These are phyloP conservation scores for Hypoxylon perforatum DNA, from an alignment of 495 filamentous ascomycete genomes.

Conservation along the genomic window DNA sequence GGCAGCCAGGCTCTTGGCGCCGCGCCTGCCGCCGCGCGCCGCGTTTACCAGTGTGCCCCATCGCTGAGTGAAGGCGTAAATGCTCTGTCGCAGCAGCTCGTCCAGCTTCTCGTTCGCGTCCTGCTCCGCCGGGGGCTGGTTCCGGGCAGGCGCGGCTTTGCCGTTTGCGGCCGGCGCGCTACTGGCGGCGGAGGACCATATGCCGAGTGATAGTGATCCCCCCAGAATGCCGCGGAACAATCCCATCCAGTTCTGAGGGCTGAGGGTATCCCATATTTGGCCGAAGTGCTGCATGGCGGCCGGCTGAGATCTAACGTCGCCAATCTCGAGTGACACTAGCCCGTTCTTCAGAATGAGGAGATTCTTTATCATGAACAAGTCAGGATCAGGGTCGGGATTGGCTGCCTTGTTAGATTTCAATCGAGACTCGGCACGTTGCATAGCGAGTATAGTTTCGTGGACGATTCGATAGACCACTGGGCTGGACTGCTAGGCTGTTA, in stretches of 20 bases:
- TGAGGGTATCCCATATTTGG: conserved; percentile 79
- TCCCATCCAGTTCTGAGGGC: conserved; percentile 56
- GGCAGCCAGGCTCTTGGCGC: conserved; percentile 50
- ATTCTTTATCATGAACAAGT: conserved; percentile 92
- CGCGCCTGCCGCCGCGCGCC: conserved; percentile 46
- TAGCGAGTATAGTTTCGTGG: conserved; percentile 56
- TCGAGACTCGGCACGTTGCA: conserved; percentile 65
- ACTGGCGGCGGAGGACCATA: conserved; percentile 47
- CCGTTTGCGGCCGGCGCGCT: conserved; percentile 30
- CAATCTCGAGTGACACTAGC: conserved; percentile 93
- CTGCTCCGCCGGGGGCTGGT: conserved; percentile 42
- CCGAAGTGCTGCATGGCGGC: conserved; percentile 73
- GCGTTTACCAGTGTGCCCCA: conserved; percentile 61
- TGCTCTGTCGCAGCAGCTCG: conserved; percentile 77
- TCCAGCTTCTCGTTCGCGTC: conserved; percentile 87
- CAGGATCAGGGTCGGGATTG: conserved; percentile 70
- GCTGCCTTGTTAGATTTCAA: conserved; percentile 51
- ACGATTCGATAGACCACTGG: conserved; percentile 59
- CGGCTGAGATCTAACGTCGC: conserved; percentile 77
- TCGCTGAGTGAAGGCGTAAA: conserved; percentile 80
- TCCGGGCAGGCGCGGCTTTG: conserved; percentile 15
- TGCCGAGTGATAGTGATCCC: conserved; percentile 47
- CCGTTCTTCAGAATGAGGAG: conserved; percentile 90
- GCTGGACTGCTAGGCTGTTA: conserved; percentile 61
- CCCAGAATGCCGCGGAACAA: conserved; percentile 54